Evolutionary conservation across 352 stramenopile species (phyloP).

Genomic region (Phytophthora chlamydospora): DNA sequence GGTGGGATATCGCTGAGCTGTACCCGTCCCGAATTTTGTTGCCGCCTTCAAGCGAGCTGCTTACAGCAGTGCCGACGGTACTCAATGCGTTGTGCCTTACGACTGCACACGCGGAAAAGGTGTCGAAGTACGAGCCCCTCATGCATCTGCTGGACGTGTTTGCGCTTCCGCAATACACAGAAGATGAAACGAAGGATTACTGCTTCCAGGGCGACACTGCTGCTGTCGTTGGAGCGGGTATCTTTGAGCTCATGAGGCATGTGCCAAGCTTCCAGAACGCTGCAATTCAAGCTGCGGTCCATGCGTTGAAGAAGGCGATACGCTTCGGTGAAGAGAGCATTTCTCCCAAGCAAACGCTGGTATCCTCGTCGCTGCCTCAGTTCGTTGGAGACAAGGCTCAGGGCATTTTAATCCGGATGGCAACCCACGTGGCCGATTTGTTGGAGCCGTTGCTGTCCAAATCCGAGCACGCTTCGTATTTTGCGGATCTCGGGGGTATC

Average conservation of each 20-base stretch:
- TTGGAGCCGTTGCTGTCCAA: conserved; percentile 95
- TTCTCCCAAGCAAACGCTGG: conserved; percentile 13
- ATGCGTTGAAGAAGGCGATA: conserved; percentile 91
- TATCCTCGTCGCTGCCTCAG: conserved; percentile 9
- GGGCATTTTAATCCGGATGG: conserved; percentile 64
- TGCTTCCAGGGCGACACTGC: conserved; percentile 94
- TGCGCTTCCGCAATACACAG: conserved; percentile 88
- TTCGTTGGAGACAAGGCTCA: conserved; percentile 34
- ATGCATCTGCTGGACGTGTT: conserved; percentile 93
- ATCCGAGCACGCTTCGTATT: conserved; percentile 92
- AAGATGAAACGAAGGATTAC: conserved; percentile 74
- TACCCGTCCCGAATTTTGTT: conserved; percentile 57
- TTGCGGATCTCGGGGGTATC: conserved; percentile 92
- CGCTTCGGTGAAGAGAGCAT: conserved; percentile 74
- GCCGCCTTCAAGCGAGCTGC: conserved; percentile 91
- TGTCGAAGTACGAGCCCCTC: conserved; percentile 92
- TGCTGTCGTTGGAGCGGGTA: conserved; percentile 91
- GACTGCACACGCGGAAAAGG: conserved; percentile 89
- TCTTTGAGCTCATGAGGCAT: conserved; percentile 98
- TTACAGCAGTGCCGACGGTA: conserved; percentile 95
- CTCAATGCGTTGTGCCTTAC: conserved; percentile 94
- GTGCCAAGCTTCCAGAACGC: conserved; percentile 87
- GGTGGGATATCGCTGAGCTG: conserved; percentile 71
- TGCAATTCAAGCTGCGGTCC: conserved; percentile 88
- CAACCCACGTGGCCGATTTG: conserved; percentile 89